Evolutionary conservation across 371 early-diverging fungal genomes (phyloP).

Genomic region (Syncephalis plumigaleata): DNA sequence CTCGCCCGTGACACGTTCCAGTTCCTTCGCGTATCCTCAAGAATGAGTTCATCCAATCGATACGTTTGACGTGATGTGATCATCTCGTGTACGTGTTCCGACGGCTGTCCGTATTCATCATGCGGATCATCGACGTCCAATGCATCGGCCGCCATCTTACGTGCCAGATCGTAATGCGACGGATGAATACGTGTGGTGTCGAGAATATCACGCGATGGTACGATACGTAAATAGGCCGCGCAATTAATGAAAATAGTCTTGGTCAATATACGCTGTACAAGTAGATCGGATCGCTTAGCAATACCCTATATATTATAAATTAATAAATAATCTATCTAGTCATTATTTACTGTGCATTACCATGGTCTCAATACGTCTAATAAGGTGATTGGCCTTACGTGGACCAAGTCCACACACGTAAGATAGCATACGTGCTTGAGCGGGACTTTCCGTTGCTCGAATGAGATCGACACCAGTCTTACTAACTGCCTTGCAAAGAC

Average conservation of each 20-base stretch:
- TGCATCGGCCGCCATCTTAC: constrained; percentile 96
- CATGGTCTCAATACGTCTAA: constrained; percentile 23
- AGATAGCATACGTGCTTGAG: constrained; percentile 52
- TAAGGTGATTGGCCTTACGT: constrained; percentile 65
- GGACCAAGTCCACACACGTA: constrained; percentile 92
- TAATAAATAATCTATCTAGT: no score
- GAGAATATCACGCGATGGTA: constrained; percentile 46
- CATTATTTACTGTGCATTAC: constrained; percentile 5
- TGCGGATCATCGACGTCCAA: constrained; percentile 65
- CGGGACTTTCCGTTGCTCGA: constrained; percentile 41
- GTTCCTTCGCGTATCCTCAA: constrained; percentile 78
- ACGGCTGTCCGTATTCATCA: constrained; percentile 22
- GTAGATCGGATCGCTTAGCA: constrained; percentile 39
- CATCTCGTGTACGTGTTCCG: constrained; percentile 59
- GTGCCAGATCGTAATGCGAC: constrained; percentile 84
- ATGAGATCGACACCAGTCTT: constrained; percentile 82
- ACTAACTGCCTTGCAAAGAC: constrained; percentile 75
- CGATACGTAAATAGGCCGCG: constrained; percentile 76
- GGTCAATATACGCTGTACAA: constrained; percentile 41
- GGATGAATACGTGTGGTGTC: constrained; percentile 94
- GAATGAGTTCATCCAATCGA: constrained; percentile 64
- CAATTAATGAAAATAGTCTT: constrained; percentile 83
- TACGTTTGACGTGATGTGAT: constrained; percentile 54
- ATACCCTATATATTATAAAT: no score
- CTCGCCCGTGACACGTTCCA: constrained; percentile 47